Conservation (phyloP, 495 filamentous ascomycete species). For the Neurospora intermedia region DNA sequence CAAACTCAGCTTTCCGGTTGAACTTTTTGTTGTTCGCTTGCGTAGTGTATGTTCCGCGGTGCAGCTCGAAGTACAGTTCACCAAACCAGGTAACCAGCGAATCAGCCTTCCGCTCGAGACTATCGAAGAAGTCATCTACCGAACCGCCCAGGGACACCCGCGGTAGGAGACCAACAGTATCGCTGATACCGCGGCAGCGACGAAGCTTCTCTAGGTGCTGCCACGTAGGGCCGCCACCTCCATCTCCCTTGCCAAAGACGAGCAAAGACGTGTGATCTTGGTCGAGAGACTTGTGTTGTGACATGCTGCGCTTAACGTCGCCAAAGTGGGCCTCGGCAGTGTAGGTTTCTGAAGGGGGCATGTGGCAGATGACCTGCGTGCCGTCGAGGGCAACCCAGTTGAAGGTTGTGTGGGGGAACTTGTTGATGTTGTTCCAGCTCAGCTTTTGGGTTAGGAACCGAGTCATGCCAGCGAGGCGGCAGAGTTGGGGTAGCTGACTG, state of each 20-base stretch:
- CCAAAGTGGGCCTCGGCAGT: constrained; percentile 92
- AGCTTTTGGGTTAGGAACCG: constrained; percentile 97
- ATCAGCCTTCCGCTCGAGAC: constrained; percentile 62
- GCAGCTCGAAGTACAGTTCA: constrained; percentile 94
- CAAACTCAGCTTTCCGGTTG: constrained; percentile 74
- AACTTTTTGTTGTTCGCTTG: constrained; percentile 95
- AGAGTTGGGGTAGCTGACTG: constrained; percentile 85
- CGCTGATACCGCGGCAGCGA: constrained; percentile 86
- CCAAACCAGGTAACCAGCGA: constrained; percentile 95
- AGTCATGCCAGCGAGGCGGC: constrained; percentile 83
- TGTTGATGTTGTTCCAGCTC: constrained; percentile 93
- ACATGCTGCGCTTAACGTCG: constrained; percentile 81
- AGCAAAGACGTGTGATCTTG: constrained; percentile 79
- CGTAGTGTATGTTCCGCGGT: constrained; percentile 93
- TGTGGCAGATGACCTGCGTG: constrained; percentile 93
- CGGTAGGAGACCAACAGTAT: constrained; percentile 72
- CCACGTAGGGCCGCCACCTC: constrained; percentile 90
- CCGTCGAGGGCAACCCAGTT: constrained; percentile 95
- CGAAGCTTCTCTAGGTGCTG: constrained; percentile 89
- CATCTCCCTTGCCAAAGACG: constrained; percentile 93
- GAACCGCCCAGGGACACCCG: constrained; percentile 82
- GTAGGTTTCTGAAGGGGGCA: constrained; percentile 90
- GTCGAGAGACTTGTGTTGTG: constrained; percentile 91
- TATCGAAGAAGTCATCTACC: constrained; percentile 93
- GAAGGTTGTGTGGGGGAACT: constrained; percentile 96